Conservation (phyloP, 345 rosid genomes). For the Eucalyptus lansdowneana region DNA sequence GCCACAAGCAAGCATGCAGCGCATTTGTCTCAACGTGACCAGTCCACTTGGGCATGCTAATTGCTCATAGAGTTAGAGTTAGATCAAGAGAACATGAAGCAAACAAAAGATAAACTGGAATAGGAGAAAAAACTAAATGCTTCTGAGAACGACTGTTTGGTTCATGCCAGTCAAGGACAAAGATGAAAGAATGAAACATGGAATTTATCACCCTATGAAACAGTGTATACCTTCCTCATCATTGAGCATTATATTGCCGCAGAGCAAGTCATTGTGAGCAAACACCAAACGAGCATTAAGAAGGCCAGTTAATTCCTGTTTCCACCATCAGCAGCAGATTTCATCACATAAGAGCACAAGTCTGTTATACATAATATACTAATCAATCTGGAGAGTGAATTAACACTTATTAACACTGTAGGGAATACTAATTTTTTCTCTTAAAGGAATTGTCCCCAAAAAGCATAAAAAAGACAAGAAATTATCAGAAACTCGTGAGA, state of each 20-base stretch:
- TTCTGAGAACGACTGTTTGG: not conserved
- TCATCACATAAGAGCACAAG: not conserved
- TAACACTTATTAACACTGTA: not conserved
- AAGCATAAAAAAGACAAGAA: not conserved
- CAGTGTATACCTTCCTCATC: constrained; percentile 55
- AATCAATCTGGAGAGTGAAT: not conserved
- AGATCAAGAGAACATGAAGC: not conserved
- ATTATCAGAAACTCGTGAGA: not conserved
- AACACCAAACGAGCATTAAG: constrained; percentile 77
- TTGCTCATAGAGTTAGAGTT: not conserved
- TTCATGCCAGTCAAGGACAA: not conserved
- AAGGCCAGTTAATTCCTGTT: constrained; percentile 68
- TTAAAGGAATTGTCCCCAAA: not conserved
- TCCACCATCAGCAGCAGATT: constrained; percentile 22
- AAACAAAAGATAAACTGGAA: not conserved
- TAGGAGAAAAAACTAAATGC: not conserved
- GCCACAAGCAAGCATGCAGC: not conserved
- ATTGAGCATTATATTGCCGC: constrained; percentile 85
- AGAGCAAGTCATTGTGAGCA: constrained; percentile 90
- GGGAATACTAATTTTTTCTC: not conserved
- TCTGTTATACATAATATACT: not conserved
- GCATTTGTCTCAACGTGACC: not conserved
- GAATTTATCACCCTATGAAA: not conserved
- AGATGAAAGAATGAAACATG: not conserved
- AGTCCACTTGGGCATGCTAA: not conserved